Base-by-base conservation (phyloP, 2,329 filamentous ascomycete species). In the Hypomyces perniciosus region DNA sequence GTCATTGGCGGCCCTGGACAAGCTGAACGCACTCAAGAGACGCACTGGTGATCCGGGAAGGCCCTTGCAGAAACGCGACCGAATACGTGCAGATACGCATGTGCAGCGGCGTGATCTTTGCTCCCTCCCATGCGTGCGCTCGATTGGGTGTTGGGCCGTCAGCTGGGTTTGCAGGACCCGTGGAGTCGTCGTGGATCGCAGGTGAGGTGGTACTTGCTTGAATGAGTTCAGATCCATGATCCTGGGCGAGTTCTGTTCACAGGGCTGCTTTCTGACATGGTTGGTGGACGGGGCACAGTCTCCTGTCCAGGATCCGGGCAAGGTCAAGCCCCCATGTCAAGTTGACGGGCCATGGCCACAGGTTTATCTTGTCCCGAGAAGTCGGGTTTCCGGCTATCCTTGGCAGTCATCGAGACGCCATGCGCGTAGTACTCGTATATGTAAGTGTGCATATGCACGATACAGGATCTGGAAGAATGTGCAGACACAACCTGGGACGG, bases 301-400 rank as follows among this genome's bases (percentile, higher is more conserved):
- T 44, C 50, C 50, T 52, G 50, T 44, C 50, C 40, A 44, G 44
- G 35, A 51, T 41, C 43, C 42, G 40, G 12, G 33, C 41, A 26
- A 38, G n/a, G 31, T 6, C 28, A 35, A 41, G 27, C 41, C 48
- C 38, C 34, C n/a, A 7, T 20, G n/a, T 9, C 9, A 27, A 27
- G 4, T 28, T 27, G 27, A 38, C 35, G 41, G 37, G 44, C 29
- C 39, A 49, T 50, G 46, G 28, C 43, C 50, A 50, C 37, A 52
- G 50, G 41, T 41, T 41, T 31, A 37, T 45, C 41, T 31, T 28
- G 46, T 50, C 35, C 50, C 50, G 48, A 52, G 50, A 52, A 52
- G 35, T 35, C 46, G 50, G 50, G 12, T 45, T 13, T 34, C 40
- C 27, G 26, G 27, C 6, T 26, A 42, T 10, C 10, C 26, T 8